phyloP scores from a whole-genome alignment of 176 grass and related monocot genomes.

The Oryza punctata region DNA sequence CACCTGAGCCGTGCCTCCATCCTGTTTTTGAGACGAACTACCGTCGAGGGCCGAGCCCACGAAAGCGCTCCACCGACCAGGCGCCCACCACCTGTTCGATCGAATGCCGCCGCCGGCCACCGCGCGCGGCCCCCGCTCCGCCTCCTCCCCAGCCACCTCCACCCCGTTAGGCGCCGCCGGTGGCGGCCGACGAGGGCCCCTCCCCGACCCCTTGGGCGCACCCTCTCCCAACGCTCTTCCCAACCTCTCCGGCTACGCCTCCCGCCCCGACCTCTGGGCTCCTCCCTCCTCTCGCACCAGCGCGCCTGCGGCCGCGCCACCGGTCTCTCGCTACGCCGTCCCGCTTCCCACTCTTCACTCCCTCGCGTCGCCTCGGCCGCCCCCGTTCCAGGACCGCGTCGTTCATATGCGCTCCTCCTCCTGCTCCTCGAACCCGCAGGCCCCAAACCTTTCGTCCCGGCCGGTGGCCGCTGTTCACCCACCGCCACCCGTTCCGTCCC shows the following conservation, averaged over 20 bases:
- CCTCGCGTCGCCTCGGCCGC: slow-evolving; percentile 56
- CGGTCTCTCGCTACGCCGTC: slow-evolving; percentile 60
- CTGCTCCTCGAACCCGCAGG: too few relatives aligned
- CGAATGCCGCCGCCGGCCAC: slow-evolving; percentile 36
- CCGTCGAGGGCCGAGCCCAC: too few relatives aligned
- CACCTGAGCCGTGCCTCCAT: too few relatives aligned
- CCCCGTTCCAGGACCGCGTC: too few relatives aligned
- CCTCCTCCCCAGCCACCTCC: slow-evolving; percentile 25
- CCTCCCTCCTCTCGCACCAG: slow-evolving; percentile 83
- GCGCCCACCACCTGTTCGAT: slow-evolving; percentile 47
- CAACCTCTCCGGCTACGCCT: slow-evolving; percentile 41
- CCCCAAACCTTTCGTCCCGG: slow-evolving; percentile 70
- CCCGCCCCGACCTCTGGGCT: slow-evolving; percentile 84
- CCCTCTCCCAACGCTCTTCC: slow-evolving; percentile 31
- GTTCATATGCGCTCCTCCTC: too few relatives aligned
- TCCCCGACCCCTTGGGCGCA: background rate
- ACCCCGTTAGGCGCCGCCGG: background rate
- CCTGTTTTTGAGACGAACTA: too few relatives aligned
- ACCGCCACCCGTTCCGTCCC: slow-evolving; percentile 76
- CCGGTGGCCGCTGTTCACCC: slow-evolving; percentile 55
- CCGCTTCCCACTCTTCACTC: slow-evolving; percentile 63
- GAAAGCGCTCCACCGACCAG: background rate
- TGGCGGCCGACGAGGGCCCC: background rate
- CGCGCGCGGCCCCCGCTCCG: slow-evolving; percentile 23
- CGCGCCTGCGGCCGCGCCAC: slow-evolving; percentile 77